Evolutionary conservation across 2,329 filamentous ascomycete genomes (phyloP), one percentile per base, ranked within the genome.

Genomic region (Trichoderma sp.): DNA sequence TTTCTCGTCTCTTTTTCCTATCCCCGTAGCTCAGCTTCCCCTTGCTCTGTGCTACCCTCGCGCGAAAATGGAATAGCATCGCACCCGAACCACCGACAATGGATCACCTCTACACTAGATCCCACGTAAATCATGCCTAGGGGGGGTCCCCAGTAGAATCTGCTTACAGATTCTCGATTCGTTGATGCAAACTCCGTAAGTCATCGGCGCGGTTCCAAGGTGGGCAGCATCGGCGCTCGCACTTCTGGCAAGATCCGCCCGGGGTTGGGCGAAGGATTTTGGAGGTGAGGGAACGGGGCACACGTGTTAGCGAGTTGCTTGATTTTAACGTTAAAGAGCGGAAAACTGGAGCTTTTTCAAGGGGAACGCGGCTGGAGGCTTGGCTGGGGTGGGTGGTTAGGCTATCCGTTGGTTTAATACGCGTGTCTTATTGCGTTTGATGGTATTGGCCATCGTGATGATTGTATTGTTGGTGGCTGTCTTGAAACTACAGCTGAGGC

Each of bases 161-260:
- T 43, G 40, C n/a, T n/a, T n/a, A 19, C 40, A 43, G 40, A 19
- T 35, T 8, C 8, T 43, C 19, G 40, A 43, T 43, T 3, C 40
- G 19, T 11, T 13, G 33, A 35, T 35, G 10, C 33, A 43, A 43
- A 43, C 6, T 8, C 40, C 16, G 40, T n/a, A 43, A 8, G n/a
- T 14, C 40, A 4, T 19, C 40, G 40, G 37, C 37, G n/a, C 40
- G 40, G 40, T 43, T 43, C 7, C 40, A n/a, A 24, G 31, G 33
- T 29, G 29, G 13, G 13, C 47, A 35, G 31, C 33, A 47, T 67
- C 63, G 63, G 63, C 7, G 63, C 55, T 67, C 63, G 63, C 63
- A 67, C 63, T 67, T 67, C 29, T 35, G 7, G 8, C 52, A 67
- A 58, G 55, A 58, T 58, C 63, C 63, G 63, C 13, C 55, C 16